phyloP scores from a whole-genome alignment of 805 yeast genomes.

The Ogataea philodendri region DNA sequence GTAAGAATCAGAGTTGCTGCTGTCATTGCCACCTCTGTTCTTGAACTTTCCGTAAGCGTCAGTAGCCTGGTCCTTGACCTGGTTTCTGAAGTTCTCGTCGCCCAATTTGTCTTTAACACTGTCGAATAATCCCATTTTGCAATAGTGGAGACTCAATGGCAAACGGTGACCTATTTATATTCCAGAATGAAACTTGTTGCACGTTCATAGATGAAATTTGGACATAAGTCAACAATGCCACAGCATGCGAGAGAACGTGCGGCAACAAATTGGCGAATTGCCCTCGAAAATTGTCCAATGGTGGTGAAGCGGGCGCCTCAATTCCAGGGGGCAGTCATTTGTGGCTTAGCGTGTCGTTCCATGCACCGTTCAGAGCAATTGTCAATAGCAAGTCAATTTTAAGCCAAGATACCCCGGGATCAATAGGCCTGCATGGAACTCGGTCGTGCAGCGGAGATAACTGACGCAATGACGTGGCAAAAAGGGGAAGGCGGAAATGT shows the following conservation, averaged over 20 bases:
- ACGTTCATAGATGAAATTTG: conserved; percentile 1
- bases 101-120: conserved; percentile 38
- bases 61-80: conserved; percentile 25
- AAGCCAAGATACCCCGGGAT: too few species aligned
- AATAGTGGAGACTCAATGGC: neutral
- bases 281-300: conserved; percentile 3
- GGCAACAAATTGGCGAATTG: too few species aligned
- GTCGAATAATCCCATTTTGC: conserved; percentile 41
- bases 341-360: conserved; percentile 8
- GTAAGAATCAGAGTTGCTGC: conserved; percentile 23
- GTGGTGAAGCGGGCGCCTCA: neutral
- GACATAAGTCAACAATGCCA: conserved; percentile 5
- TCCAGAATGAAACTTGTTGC: conserved; percentile 5
- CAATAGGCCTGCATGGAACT: too few species aligned
- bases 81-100: conserved; percentile 25
- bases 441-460: too few species aligned
- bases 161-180: conserved; percentile 5
- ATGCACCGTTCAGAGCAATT: too few species aligned
- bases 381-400: too few species aligned
- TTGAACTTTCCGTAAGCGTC: conserved; percentile 30
- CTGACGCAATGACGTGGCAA: too few species aligned
- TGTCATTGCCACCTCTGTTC: conserved; percentile 15
- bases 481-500: too few species aligned
- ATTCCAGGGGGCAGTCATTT: neutral
- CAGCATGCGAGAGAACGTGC: conserved; percentile 2